These are phyloP conservation scores for Zygosaccharomyces sapae DNA, from an alignment of 1,139 yeast species.

Conservation along the genomic window DNA sequence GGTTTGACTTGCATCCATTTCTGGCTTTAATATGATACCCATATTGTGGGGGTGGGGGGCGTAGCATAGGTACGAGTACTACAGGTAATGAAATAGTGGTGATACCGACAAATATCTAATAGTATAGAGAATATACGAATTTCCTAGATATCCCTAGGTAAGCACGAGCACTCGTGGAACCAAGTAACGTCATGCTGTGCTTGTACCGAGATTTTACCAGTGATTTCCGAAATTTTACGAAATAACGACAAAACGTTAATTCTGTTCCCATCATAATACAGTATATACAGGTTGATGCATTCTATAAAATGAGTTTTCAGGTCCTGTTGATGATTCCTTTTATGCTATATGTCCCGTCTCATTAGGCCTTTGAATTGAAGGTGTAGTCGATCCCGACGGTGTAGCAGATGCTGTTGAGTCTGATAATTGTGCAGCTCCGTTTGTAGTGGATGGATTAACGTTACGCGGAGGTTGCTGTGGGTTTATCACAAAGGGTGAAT, in stretches of 20 bases:
- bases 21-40: not conserved
- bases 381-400: conserved; percentile 4
- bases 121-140: too few species aligned
- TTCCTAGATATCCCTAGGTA: too few species aligned
- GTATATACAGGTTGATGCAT: not conserved
- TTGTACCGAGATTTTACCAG: too few species aligned
- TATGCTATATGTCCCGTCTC: not conserved
- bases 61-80: too few species aligned
- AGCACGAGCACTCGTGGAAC: too few species aligned
- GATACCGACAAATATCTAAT: too few species aligned
- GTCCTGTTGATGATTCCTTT: not conserved
- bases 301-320: not conserved
- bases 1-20: not conserved
- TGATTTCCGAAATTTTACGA: too few species aligned
- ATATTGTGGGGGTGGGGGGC: not conserved
- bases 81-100: too few species aligned
- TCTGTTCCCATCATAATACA: not conserved
- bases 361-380: not conserved
- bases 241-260: not conserved
- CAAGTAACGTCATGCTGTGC: too few species aligned
- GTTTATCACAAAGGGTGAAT: not conserved
- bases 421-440: conserved; percentile 1
- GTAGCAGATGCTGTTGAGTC: conserved; percentile 3
- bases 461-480: not conserved
- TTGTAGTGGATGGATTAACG: not conserved